These are phyloP conservation scores for Amanita polypyramis DNA, from an alignment of 768 basidiomycete genomes.

Conservation along the genomic window DNA sequence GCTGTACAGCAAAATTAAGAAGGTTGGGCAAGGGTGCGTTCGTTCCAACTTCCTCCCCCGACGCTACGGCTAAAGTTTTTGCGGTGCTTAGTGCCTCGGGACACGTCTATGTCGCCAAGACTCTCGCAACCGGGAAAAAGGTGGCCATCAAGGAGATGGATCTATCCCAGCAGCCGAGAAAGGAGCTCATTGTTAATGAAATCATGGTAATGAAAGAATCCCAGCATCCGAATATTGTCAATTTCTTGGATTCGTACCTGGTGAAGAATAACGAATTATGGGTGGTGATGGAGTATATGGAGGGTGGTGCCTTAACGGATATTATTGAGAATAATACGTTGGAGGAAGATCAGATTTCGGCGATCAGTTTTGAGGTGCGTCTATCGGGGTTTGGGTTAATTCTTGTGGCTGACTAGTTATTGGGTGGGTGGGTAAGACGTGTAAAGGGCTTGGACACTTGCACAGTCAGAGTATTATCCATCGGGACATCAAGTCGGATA, in stretches of 20 bases:
- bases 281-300: slow-evolving; percentile 99
- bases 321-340: slow-evolving; percentile 95
- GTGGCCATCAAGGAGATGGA: slow-evolving; percentile 99
- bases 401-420: neutral
- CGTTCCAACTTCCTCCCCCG: slow-evolving; percentile 3
- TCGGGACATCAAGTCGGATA: slow-evolving; percentile 95
- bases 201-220: slow-evolving; percentile 99
- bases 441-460: slow-evolving; percentile 87
- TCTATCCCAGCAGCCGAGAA: slow-evolving; percentile 85
- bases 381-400: slow-evolving; percentile 4
- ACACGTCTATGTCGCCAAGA: slow-evolving; percentile 96
- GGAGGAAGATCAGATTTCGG: slow-evolving; percentile 91
- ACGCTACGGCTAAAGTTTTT: slow-evolving; percentile 12
- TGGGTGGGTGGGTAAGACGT: slow-evolving; percentile 71
- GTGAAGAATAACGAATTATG: slow-evolving; percentile 84
- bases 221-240: slow-evolving; percentile 95
- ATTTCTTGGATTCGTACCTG: slow-evolving; percentile 86
- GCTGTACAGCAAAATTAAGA: slow-evolving; percentile 94
- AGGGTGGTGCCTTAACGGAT: slow-evolving; percentile 94
- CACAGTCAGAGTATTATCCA: slow-evolving; percentile 95
- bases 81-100: slow-evolving; percentile 70
- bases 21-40: slow-evolving; percentile 94
- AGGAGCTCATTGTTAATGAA: slow-evolving; percentile 96
- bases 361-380: slow-evolving; percentile 83
- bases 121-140: slow-evolving; percentile 70